Base-by-base conservation (phyloP, 1,284 basidiomycete species). In the Fomitopsis schrenkii region DNA sequence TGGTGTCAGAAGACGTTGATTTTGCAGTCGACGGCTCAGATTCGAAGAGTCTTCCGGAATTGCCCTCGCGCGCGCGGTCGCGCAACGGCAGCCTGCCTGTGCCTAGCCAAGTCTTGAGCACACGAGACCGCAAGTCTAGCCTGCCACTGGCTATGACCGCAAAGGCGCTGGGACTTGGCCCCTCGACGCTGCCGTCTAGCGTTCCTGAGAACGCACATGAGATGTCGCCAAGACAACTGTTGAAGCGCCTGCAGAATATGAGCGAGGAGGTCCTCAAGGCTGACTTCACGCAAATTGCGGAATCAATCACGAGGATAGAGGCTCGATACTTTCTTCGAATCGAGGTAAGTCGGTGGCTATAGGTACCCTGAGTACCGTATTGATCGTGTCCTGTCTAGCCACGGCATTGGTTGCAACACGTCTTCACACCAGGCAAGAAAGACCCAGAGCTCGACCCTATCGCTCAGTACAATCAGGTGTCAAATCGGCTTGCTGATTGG, bases 401-500 rank as follows among this genome's bases (percentile, higher is more conserved):
- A 42, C 83, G 91, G 58, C 84, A 93, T 70, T 93, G 91, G 91
- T 78, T 93, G 28, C 80, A 85, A 60, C 89, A 87, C 70, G 88
- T 88, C 10, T 83, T 93, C 63, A 80, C 83, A 38, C 81, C 84
- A 26, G 85, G 85, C 52, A 85, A 83, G 70, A 90, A 88, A 69
- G 82, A 87, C 64, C 77, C 79, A 4, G 80, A 83, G 62, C 78
- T 73, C 10, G 86, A 91, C 67, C 79, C 87, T 7, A 90, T 93
- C 61, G 80, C 83, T 15, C 78, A 81, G 26, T 91, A 90, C 70
- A 90, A 88, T 64, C 76, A 79, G 15, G 77, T 90, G 62, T 90
- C 89, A 41, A 91, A 91, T 72, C 88, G 90, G 70, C 79, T 93
- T 42, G 89, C 85, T 33, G 83, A 87, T 68, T 93, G 90, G 91